These are phyloP conservation scores for Brettanomyces custersianus DNA, from an alignment of 805 yeast genomes.

Conservation along the genomic window DNA sequence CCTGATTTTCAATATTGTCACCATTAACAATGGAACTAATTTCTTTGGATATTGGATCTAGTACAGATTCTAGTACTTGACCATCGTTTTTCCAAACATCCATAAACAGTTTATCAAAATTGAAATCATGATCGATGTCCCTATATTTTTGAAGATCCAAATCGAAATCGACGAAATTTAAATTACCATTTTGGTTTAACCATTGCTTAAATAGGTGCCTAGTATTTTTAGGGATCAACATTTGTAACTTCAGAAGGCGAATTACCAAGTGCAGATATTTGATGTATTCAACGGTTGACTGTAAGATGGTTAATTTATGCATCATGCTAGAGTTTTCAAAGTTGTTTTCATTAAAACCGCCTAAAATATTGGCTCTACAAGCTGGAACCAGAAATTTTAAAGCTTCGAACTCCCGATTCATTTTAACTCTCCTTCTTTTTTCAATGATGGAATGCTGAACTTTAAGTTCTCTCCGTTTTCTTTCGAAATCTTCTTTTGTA, in stretches of 20 bases:
- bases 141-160: constrained; percentile 52
- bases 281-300: constrained; percentile 77
- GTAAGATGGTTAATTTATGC: constrained; percentile 73
- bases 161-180: constrained; percentile 44
- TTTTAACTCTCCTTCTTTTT: constrained; percentile 66
- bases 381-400: constrained; percentile 72
- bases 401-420: constrained; percentile 78
- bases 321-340: constrained; percentile 31
- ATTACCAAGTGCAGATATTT: constrained; percentile 57
- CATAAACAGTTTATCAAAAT: constrained; percentile 32
- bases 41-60: constrained; percentile 22
- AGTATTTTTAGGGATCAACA: constrained; percentile 21
- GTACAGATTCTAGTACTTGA: constrained; percentile 10
- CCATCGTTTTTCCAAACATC: constrained; percentile 23
- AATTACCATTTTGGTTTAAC: constrained; percentile 27
- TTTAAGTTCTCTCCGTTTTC: constrained; percentile 38
- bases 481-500: constrained; percentile 26
- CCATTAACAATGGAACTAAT: background rate
- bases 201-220: constrained; percentile 19
- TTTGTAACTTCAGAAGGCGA: constrained; percentile 38
- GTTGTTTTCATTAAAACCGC: constrained; percentile 18
- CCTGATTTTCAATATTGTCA: background rate
- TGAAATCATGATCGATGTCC: constrained; percentile 47
- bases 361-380: constrained; percentile 42
- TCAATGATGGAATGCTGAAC: constrained; percentile 72